phyloP scores from a whole-genome alignment of 331 rosid genomes.

The Rhamnella rubrinervis region DNA sequence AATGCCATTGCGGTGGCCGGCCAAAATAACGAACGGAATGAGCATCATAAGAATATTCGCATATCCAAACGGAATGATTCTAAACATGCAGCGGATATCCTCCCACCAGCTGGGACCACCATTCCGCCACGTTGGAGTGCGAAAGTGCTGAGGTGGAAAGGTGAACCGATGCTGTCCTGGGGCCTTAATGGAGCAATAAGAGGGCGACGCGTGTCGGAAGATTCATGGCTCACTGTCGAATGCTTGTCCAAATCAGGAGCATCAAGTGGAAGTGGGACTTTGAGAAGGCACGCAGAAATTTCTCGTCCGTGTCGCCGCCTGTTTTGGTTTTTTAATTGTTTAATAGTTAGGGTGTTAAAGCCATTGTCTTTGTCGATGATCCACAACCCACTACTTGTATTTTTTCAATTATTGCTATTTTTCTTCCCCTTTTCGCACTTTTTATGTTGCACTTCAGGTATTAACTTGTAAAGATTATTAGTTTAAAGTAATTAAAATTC shows the following conservation, averaged over 20 bases:
- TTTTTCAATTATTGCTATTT: too few species aligned
- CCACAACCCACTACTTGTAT: too few species aligned
- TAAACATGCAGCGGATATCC: background rate
- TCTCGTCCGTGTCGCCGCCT: background rate
- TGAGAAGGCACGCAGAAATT: constrained; percentile 1
- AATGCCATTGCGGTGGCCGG: background rate
- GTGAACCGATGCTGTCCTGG: background rate
- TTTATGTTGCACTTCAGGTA: too few species aligned
- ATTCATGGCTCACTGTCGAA: background rate
- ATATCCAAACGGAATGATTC: constrained; percentile 37
- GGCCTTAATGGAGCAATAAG: too few species aligned
- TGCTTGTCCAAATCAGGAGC: background rate
- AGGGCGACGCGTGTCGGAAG: background rate
- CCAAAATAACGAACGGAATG: background rate
- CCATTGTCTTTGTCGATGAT: too few species aligned
- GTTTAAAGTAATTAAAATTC: too few species aligned
- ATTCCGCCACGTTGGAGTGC: background rate
- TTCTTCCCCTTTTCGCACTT: too few species aligned
- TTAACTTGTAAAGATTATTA: too few species aligned
- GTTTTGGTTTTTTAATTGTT: background rate
- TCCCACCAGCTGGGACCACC: constrained; percentile 4
- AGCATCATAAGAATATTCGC: constrained; percentile 32
- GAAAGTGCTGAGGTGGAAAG: constrained; percentile 4
- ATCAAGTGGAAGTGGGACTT: background rate
- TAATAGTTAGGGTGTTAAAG: too few species aligned